Conservation (phyloP, 306 rosid genomes). For the Datisca glomerata region DNA sequence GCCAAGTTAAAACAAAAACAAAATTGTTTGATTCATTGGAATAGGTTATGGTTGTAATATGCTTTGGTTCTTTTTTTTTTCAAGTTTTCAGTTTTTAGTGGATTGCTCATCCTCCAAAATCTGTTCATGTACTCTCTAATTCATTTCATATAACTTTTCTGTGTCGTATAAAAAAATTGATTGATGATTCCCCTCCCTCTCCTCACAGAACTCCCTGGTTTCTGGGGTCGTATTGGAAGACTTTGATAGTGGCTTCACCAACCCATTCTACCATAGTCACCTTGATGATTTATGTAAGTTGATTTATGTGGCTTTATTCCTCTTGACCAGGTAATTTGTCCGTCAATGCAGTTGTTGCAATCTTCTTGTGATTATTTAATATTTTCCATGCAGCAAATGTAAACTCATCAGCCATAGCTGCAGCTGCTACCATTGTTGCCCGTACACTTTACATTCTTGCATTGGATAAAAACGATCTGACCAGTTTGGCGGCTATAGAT, state of each 20-base stretch:
- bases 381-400: conserved; percentile 50
- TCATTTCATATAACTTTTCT: too few species aligned
- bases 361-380: conserved; percentile 12
- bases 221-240: conserved; percentile 77
- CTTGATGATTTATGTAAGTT: conserved; percentile 74
- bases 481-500: conserved; percentile 43
- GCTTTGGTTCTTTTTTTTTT: too few species aligned
- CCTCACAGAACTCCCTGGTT: conserved; percentile 34
- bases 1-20: too few species aligned
- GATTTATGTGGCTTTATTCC: conserved; percentile 5
- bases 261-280: conserved; percentile 77
- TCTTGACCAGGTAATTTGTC: conserved; percentile 4
- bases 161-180: too few species aligned
- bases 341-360: conserved; percentile 3
- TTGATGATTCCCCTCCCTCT: too few species aligned
- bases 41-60: too few species aligned
- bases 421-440: conserved; percentile 83
- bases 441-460: conserved; percentile 78
- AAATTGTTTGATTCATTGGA: too few species aligned
- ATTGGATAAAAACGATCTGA: conserved; percentile 29
- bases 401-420: conserved; percentile 74
- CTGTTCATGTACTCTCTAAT: too few species aligned
- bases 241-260: conserved; percentile 62
- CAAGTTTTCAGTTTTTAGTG: too few species aligned
- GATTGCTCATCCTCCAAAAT: too few species aligned